phyloP scores from a whole-genome alignment of 805 yeast genomes.

The Candida incommunis region DNA sequence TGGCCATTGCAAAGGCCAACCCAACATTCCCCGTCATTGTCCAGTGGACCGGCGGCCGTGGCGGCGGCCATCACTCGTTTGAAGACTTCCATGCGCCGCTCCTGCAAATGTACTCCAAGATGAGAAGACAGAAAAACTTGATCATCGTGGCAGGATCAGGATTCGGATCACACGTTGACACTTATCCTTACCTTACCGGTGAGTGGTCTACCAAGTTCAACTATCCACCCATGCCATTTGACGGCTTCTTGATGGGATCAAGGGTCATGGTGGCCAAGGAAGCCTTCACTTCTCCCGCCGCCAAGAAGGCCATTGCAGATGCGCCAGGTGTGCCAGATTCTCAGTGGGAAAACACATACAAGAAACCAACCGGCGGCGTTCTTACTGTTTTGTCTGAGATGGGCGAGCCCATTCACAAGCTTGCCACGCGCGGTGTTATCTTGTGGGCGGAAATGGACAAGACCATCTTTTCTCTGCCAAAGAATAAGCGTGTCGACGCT shows the following conservation, averaged over 20 bases:
- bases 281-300: constrained; percentile 85
- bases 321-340: constrained; percentile 82
- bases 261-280: constrained; percentile 97
- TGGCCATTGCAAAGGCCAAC: constrained; percentile 86
- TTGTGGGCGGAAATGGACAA: constrained; percentile 97
- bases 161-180: constrained; percentile 91
- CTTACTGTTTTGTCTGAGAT: constrained; percentile 94
- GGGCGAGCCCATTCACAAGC: constrained; percentile 99
- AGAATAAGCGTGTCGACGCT: constrained; percentile 63
- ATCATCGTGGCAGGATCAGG: constrained; percentile 95
- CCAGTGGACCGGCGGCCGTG: constrained; percentile 99
- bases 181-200: constrained; percentile 96
- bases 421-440: constrained; percentile 94
- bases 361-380: constrained; percentile 93
- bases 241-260: constrained; percentile 91
- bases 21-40: constrained; percentile 93
- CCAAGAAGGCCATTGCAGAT: constrained; percentile 79
- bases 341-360: constrained; percentile 90
- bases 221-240: constrained; percentile 98
- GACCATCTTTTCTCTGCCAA: constrained; percentile 82
- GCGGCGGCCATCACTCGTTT: constrained; percentile 99
- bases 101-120: constrained; percentile 86
- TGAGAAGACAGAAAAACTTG: constrained; percentile 83
- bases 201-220: constrained; percentile 78
- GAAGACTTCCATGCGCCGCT: constrained; percentile 99